Percentiles rank a stretch among this genome's conserved stretches.
Conservation (phyloP, 352 stramenopile species). For the Globisporangium middletonii region DNA sequence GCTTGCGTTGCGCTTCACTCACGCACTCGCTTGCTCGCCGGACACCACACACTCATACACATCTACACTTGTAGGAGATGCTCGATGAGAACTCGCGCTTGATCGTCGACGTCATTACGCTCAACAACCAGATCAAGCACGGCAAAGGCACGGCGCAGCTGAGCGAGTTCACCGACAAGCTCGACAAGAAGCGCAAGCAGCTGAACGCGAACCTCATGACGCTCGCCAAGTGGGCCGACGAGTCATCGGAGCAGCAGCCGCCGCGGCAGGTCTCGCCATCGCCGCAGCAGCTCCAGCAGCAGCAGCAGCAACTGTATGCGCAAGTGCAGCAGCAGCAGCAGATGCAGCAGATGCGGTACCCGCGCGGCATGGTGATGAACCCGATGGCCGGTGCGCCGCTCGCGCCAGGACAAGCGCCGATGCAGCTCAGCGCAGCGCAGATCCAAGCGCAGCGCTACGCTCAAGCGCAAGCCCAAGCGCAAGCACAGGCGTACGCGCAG, state of each 20-base stretch:
- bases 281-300: constrained; percentile 20
- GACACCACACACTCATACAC: background rate
- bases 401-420: constrained; percentile 6
- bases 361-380: constrained; percentile 21
- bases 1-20: background rate
- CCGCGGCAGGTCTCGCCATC: constrained; percentile 17
- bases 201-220: constrained; percentile 90
- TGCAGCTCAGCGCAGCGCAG: constrained; percentile 26
- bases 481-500: constrained; percentile 46
- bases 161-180: constrained; percentile 75
- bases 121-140: constrained; percentile 87
- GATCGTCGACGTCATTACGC: constrained; percentile 85
- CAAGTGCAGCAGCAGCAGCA: constrained; percentile 22
- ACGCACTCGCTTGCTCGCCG: background rate
- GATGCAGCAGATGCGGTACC: constrained; percentile 20
- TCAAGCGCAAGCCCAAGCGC: constrained; percentile 21
- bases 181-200: constrained; percentile 87
- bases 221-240: constrained; percentile 83
- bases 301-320: constrained; percentile 16
- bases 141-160: constrained; percentile 70
- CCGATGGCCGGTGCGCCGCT: constrained; percentile 18
- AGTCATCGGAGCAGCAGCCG: constrained; percentile 66
- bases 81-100: constrained; percentile 83
- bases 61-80: constrained; percentile 45
- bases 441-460: constrained; percentile 17